These are phyloP conservation scores for Bryoerythrophyllum caledonicum DNA, from an alignment of 225 moss, liverwort and hornwort genomes.

Conservation along the genomic window DNA sequence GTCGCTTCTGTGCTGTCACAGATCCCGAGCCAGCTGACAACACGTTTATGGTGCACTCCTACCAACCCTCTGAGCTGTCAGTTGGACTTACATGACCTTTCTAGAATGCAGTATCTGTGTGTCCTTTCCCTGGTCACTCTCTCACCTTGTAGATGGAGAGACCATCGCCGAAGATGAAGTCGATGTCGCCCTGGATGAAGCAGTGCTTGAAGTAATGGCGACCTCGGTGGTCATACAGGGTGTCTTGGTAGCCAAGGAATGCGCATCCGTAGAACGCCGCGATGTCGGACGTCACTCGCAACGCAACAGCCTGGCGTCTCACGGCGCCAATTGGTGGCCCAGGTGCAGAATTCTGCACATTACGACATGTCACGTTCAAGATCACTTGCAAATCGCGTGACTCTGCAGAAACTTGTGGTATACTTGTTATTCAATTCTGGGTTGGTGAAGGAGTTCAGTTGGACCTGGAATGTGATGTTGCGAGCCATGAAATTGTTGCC, in stretches of 20 bases:
- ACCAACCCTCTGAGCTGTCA: conserved; percentile 21
- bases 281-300: conserved; percentile 4
- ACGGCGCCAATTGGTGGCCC: conserved; percentile 1
- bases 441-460: background rate
- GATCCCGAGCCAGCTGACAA: conserved; percentile 16
- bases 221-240: conserved; percentile 41
- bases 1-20: conserved; percentile 29
- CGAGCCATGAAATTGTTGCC: conserved; percentile 28
- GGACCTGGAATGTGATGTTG: conserved; percentile 18
- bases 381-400: background rate
- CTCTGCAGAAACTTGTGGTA: no score
- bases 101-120: background rate
- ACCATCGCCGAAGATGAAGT: conserved; percentile 55
- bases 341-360: conserved; percentile 3
- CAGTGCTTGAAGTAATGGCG: conserved; percentile 50
- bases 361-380: no score
- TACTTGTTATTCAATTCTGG: background rate
- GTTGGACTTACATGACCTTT: background rate
- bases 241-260: conserved; percentile 43
- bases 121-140: no score
- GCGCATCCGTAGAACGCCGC: conserved; percentile 12
- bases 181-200: conserved; percentile 42
- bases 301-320: conserved; percentile 9
- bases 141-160: conserved; percentile 35
- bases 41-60: conserved; percentile 21